These are phyloP conservation scores for Sapria himalayana DNA, from an alignment of 345 rosid species.

Conservation along the genomic window DNA sequence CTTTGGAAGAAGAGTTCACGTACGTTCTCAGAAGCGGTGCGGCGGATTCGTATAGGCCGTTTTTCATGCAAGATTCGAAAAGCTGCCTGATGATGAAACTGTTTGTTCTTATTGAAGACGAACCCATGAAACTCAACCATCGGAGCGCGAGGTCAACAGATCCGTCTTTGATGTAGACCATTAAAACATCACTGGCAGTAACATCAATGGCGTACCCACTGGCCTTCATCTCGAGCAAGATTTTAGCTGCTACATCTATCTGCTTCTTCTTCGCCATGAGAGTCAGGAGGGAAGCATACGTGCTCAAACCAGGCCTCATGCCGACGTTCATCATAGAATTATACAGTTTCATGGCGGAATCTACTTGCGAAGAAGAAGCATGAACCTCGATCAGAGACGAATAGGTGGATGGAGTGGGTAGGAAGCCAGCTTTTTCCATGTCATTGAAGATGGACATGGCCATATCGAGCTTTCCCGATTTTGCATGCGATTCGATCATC, in stretches of 20 bases:
- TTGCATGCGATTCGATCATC: constrained; percentile 84
- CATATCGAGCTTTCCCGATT: constrained; percentile 86
- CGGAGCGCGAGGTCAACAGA: constrained; percentile 74
- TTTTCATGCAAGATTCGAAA: constrained; percentile 93
- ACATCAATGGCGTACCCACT: constrained; percentile 87
- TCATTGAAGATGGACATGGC: constrained; percentile 70
- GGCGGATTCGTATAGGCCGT: constrained; percentile 58
- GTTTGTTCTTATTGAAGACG: constrained; percentile 79
- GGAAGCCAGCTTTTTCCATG: constrained; percentile 89
- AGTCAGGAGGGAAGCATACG: constrained; percentile 54
- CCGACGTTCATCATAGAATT: constrained; percentile 92
- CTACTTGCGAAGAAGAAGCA: constrained; percentile 79
- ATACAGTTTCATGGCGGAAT: constrained; percentile 79
- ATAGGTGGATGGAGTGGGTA: constrained; percentile 79
- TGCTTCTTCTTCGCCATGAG: constrained; percentile 81
- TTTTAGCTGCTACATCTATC: constrained; percentile 84
- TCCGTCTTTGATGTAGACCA: constrained; percentile 91
- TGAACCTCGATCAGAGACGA: constrained; percentile 92
- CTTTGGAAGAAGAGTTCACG: constrained; percentile 65
- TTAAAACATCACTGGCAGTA: constrained; percentile 82
- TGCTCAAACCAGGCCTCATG: constrained; percentile 73
- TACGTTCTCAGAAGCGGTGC: constrained; percentile 82
- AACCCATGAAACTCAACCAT: constrained; percentile 91
- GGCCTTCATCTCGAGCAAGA: constrained; percentile 85
- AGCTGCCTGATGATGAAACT: constrained; percentile 82